These are phyloP conservation scores for Hericium coralloides DNA, from an alignment of 768 basidiomycete genomes.

Conservation along the genomic window DNA sequence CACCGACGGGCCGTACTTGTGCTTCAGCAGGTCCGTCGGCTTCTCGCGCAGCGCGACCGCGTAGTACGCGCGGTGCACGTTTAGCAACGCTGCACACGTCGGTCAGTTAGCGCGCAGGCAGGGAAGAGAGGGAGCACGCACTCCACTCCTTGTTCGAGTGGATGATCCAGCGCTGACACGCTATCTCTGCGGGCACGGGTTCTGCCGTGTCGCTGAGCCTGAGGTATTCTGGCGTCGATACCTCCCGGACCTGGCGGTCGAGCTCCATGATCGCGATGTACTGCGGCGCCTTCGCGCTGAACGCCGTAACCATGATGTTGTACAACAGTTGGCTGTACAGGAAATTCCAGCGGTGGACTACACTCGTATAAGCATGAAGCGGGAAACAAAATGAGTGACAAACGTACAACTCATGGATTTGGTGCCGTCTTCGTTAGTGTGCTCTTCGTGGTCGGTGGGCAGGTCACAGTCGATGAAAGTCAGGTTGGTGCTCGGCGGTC, in stretches of 20 bases:
- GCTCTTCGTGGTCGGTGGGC: conserved; percentile 11
- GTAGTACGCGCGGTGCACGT: conserved; percentile 61
- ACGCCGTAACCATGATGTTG: conserved; percentile 22
- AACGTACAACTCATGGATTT: conserved; percentile 8
- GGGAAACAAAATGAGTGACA: too few species aligned
- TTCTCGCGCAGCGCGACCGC: conserved; percentile 55
- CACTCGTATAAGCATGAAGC: too few species aligned
- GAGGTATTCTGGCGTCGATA: conserved; percentile 39
- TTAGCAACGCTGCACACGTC: conserved; percentile 40
- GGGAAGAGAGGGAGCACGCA: conserved; percentile 11
- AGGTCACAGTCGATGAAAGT: conserved; percentile 19
- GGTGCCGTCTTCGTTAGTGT: neutral
- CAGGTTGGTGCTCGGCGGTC: conserved; percentile 17
- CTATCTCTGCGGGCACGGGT: neutral
- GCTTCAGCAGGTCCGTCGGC: conserved; percentile 46
- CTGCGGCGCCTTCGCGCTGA: conserved; percentile 33
- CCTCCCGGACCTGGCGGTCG: conserved; percentile 54
- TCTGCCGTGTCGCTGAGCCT: conserved; percentile 19
- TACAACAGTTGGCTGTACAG: conserved; percentile 43
- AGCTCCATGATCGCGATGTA: conserved; percentile 47
- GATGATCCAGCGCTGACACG: conserved; percentile 10
- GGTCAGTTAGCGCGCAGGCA: conserved; percentile 5
- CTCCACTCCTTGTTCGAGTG: conserved; percentile 21
- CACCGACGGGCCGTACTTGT: conserved; percentile 60
- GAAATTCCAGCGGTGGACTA: conserved; percentile 46